These are phyloP conservation scores for Starmerella davenportii DNA, from an alignment of 805 yeast genomes.

Conservation along the genomic window DNA sequence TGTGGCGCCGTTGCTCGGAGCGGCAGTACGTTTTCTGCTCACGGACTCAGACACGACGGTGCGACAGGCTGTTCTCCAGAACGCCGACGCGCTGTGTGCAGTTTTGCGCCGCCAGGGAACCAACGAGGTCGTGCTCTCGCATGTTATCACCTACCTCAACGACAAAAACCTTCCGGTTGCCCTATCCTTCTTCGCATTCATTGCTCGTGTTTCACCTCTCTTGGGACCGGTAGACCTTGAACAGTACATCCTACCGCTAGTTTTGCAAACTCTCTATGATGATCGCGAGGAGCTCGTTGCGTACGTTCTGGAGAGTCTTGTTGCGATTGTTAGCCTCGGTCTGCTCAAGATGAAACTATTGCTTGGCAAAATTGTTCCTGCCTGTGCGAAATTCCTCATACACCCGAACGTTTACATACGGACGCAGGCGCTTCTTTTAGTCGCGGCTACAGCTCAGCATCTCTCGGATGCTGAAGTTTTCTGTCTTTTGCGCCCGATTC, in stretches of 20 bases:
- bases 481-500: conserved; percentile 66
- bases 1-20: conserved; percentile 38
- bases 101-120: conserved; percentile 77
- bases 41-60: conserved; percentile 55
- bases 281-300: conserved; percentile 59
- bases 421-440: conserved; percentile 43
- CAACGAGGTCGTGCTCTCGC: conserved; percentile 75
- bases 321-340: conserved; percentile 39
- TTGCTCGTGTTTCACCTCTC: conserved; percentile 56
- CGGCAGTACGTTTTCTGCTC: conserved; percentile 42
- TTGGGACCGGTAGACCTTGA: conserved; percentile 71
- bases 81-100: conserved; percentile 60
- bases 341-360: conserved; percentile 33
- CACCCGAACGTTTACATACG: conserved; percentile 84
- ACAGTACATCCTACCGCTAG: conserved; percentile 69
- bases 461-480: conserved; percentile 61
- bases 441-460: conserved; percentile 43
- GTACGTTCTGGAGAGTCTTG: conserved; percentile 42
- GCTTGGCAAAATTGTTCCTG: conserved; percentile 36
- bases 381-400: conserved; percentile 39
- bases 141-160: conserved; percentile 76
- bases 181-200: conserved; percentile 50
- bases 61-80: conserved; percentile 46
- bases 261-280: conserved; percentile 69
- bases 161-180: conserved; percentile 54